Evolutionary conservation across 768 basidiomycete genomes (phyloP), one percentile per base, ranked within the genome.

Genomic region (Infundibulicybe gibba): DNA sequence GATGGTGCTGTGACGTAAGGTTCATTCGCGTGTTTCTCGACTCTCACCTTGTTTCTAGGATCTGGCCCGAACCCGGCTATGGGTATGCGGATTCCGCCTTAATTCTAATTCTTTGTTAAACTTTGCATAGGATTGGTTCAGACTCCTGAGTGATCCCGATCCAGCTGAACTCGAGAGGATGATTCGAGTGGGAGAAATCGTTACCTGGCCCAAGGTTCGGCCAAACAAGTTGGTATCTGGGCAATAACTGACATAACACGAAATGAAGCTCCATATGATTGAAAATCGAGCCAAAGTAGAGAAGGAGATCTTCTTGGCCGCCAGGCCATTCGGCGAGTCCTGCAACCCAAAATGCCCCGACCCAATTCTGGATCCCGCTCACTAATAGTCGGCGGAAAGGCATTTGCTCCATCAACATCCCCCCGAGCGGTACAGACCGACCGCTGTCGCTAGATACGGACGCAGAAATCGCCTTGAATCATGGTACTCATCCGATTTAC

Each of bases 201-300:
- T 93, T 21, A 90, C 97, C n/a, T 99, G 93, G 93, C 95, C 97
- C 0, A 97, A 95, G 72, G 90, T 95, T 53, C 48, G 70, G 43
- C 19, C 34, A 10, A 3, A 8, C 4, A 25, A 25, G 19, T 10
- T 17, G 6, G 17, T 33, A 41, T 49, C 44, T 40, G 17, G 14
- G 5, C n/a, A 17, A n/a, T 20, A 9, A 6, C 42, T 8, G 38
- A 40, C 41, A 34, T 31, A 6, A 3, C 16, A 35, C 31, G 40
- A 34, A 51, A 31, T 15, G 3, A 55, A 94, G 93, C 68, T 97
- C 12, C 92, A 91, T 56, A 97, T 98, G 80, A 90, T 97, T 49
- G 83, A 87, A 60, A 97, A 98, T 62, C 78, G 95, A n/a, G 76
- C 81, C 53, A 79, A 80, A 8, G 72, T 91, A n/a, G 87, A 97